Conservation (phyloP, 2,329 filamentous ascomycete species). For the Aspergillus fructus region DNA sequence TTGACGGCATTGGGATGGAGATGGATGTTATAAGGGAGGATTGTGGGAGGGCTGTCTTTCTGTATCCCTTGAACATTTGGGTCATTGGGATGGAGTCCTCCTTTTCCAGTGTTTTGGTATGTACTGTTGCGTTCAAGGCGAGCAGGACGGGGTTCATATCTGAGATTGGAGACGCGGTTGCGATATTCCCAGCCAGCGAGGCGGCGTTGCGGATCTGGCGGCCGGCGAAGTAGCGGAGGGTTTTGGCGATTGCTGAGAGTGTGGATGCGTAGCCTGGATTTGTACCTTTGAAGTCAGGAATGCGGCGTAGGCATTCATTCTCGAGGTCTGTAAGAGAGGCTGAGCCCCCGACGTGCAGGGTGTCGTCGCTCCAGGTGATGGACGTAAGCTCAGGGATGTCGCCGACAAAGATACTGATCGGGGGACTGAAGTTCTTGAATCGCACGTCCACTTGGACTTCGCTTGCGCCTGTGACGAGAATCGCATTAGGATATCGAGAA, state of each 20-base stretch:
- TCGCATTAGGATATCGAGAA: slow-evolving; percentile 78
- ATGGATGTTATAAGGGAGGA: slow-evolving; percentile 78
- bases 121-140: slow-evolving; percentile 75
- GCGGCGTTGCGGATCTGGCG: slow-evolving; percentile 95
- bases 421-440: slow-evolving; percentile 92
- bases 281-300: slow-evolving; percentile 78
- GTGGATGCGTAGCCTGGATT: slow-evolving; percentile 54
- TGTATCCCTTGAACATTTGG: slow-evolving; percentile 88
- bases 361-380: slow-evolving; percentile 63
- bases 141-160: slow-evolving; percentile 94
- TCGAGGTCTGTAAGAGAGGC: slow-evolving; percentile 89
- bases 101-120: slow-evolving; percentile 72
- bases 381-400: slow-evolving; percentile 94
- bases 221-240: slow-evolving; percentile 91
- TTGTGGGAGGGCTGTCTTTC: slow-evolving; percentile 74
- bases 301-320: slow-evolving; percentile 66
- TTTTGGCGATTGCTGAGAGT: slow-evolving; percentile 82
- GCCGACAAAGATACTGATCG: slow-evolving; percentile 72
- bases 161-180: slow-evolving; percentile 92
- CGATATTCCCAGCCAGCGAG: slow-evolving; percentile 90
- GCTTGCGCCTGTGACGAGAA: slow-evolving; percentile 92
- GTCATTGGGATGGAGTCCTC: slow-evolving; percentile 88
- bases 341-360: slow-evolving; percentile 62
- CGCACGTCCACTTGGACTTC: slow-evolving; percentile 99
- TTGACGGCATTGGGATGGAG: slow-evolving; percentile 81